Percentiles rank a stretch among this genome's conserved stretches.
phyloP scores from a whole-genome alignment of 352 stramenopile species.

The Phytophthora sp. region DNA sequence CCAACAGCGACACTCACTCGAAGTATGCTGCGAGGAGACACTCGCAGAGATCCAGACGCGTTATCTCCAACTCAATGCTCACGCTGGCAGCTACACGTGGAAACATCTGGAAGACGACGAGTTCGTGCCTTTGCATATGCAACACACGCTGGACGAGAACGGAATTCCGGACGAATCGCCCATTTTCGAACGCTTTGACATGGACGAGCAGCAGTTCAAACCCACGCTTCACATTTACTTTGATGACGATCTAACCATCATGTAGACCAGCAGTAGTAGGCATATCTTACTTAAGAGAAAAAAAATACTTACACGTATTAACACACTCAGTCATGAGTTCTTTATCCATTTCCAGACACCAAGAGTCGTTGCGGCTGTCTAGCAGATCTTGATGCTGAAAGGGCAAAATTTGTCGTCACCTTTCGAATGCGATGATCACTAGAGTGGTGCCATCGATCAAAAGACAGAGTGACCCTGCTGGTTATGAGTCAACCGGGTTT shows the following conservation, averaged over 20 bases:
- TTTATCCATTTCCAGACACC: neutral
- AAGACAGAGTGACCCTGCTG: conserved; percentile 11
- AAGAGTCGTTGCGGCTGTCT: conserved; percentile 21
- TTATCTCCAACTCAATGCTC: conserved; percentile 88
- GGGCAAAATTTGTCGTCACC: no score
- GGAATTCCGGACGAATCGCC: conserved; percentile 85
- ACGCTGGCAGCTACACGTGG: conserved; percentile 94
- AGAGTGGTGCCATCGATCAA: conserved; percentile 22
- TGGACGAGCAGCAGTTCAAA: conserved; percentile 89
- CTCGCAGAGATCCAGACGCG: conserved; percentile 88
- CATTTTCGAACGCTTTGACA: conserved; percentile 84
- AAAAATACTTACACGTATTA: conserved; percentile 1
- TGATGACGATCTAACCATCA: conserved; percentile 92
- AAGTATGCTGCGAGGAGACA: conserved; percentile 90
- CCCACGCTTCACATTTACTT: conserved; percentile 93
- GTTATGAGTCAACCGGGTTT: conserved; percentile 12
- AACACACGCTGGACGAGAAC: conserved; percentile 87
- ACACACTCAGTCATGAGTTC: neutral
- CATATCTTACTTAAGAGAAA: no score
- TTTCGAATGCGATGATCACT: conserved; percentile 26
- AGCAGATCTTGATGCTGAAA: neutral
- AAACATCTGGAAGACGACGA: conserved; percentile 85
- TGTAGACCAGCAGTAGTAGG: conserved; percentile 35
- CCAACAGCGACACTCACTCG: conserved; percentile 80
- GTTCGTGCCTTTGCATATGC: conserved; percentile 92